These are phyloP conservation scores for Trichoderma asperellum DNA, from an alignment of 2,329 filamentous ascomycete genomes.

Conservation along the genomic window DNA sequence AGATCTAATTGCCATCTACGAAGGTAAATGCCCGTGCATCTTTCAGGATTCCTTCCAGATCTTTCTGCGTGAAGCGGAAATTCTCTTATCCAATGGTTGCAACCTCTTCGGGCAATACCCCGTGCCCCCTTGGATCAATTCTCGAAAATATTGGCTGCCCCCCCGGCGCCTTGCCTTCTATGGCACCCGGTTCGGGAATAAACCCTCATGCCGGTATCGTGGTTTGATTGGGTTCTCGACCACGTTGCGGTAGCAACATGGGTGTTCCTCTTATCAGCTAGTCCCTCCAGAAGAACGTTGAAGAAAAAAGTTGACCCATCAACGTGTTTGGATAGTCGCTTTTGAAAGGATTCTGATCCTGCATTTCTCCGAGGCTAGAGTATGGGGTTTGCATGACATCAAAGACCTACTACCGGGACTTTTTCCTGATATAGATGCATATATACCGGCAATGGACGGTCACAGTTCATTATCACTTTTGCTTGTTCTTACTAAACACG, in stretches of 20 bases:
- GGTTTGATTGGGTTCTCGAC: neutral
- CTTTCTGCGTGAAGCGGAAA: neutral
- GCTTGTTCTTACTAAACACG: neutral
- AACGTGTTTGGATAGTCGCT: neutral
- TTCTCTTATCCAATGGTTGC: neutral
- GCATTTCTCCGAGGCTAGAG: neutral
- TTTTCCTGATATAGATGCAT: neutral
- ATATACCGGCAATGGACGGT: neutral
- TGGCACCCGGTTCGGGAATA: neutral
- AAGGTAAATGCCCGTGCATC: neutral
- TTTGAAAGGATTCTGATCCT: neutral
- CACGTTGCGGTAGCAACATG: neutral
- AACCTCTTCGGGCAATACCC: neutral
- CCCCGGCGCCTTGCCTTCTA: neutral
- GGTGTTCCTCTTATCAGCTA: neutral
- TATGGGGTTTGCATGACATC: neutral
- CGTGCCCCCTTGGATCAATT: neutral
- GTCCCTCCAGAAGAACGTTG: neutral
- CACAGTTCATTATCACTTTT: neutral
- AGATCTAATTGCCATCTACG: neutral
- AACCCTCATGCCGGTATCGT: neutral
- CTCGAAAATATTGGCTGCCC: neutral
- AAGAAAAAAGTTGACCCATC: neutral
- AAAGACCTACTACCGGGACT: neutral
- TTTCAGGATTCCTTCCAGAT: neutral